Conservation (phyloP, 2,329 filamentous ascomycete species). For the Raffaelea ambrosiae region DNA sequence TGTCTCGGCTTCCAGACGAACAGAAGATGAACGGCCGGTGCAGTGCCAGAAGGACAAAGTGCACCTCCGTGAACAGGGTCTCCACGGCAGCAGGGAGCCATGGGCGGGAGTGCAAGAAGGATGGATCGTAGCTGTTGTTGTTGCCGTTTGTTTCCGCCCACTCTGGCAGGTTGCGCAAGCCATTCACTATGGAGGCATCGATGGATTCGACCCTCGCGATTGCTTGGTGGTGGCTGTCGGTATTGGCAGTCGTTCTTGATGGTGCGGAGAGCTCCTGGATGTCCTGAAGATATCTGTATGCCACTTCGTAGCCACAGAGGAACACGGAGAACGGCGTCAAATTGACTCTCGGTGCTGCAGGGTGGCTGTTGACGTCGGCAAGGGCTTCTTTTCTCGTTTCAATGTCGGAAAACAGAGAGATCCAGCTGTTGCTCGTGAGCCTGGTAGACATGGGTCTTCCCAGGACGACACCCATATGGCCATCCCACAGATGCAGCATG, state of each 20-base stretch:
- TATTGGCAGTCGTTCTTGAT: background rate
- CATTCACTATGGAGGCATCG: too few relatives aligned
- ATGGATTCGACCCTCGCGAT: too few relatives aligned
- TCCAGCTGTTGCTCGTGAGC: background rate
- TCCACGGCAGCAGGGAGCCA: conserved; percentile 1
- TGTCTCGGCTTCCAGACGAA: background rate
- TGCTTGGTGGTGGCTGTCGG: background rate
- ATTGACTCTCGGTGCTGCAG: too few relatives aligned
- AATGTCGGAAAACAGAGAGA: background rate
- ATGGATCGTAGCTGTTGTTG: too few relatives aligned
- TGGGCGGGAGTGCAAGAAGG: background rate
- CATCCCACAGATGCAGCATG: conserved; percentile 1
- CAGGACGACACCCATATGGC: conserved; percentile 1
- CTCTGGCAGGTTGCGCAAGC: background rate
- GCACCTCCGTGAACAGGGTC: background rate
- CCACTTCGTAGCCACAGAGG: background rate
- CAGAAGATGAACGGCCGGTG: background rate
- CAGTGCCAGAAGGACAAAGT: conserved; percentile 1
- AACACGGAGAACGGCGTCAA: background rate
- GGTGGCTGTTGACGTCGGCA: too few relatives aligned
- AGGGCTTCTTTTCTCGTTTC: too few relatives aligned
- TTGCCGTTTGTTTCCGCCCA: background rate
- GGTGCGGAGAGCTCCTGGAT: background rate
- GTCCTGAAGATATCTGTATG: conserved; percentile 1
- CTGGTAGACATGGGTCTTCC: background rate